Evolutionary conservation across 2,329 filamentous ascomycete genomes (phyloP).

Genomic region (Stagonosporopsis vannaccii): DNA sequence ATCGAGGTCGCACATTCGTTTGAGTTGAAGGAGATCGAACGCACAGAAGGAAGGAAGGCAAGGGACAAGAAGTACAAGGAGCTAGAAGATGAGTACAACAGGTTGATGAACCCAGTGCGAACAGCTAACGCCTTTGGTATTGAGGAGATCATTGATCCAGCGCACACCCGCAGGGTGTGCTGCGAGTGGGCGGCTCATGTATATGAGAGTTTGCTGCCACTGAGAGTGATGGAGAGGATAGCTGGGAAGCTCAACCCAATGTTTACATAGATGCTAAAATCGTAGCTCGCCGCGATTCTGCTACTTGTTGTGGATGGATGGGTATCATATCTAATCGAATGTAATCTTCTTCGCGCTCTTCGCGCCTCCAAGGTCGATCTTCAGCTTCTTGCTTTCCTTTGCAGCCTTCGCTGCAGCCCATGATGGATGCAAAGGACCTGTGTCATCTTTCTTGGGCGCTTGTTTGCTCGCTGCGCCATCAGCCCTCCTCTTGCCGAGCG

Average conservation of each 20-base stretch:
- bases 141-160: conserved; percentile 71
- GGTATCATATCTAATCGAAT: conserved; percentile 59
- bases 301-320: background rate
- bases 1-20: conserved; percentile 70
- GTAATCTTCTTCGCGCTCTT: conserved; percentile 62
- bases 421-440: conserved; percentile 66
- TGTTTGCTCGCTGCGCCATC: conserved; percentile 15
- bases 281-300: background rate
- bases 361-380: conserved; percentile 38
- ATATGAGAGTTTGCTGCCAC: conserved; percentile 61
- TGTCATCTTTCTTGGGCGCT: conserved; percentile 58
- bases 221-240: conserved; percentile 56
- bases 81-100: conserved; percentile 65
- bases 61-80: conserved; percentile 61
- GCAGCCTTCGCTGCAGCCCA: conserved; percentile 69
- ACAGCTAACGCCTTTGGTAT: conserved; percentile 70
- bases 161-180: conserved; percentile 63
- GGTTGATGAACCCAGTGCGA: conserved; percentile 70
- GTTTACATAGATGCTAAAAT: conserved; percentile 3
- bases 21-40: conserved; percentile 63
- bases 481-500: conserved; percentile 35
- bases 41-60: conserved; percentile 58
- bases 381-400: conserved; percentile 62
- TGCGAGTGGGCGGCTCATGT: conserved; percentile 64
- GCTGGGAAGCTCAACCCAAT: conserved; percentile 46